Conservation (phyloP, 163 green algal species). For the Volvox carteri region DNA sequence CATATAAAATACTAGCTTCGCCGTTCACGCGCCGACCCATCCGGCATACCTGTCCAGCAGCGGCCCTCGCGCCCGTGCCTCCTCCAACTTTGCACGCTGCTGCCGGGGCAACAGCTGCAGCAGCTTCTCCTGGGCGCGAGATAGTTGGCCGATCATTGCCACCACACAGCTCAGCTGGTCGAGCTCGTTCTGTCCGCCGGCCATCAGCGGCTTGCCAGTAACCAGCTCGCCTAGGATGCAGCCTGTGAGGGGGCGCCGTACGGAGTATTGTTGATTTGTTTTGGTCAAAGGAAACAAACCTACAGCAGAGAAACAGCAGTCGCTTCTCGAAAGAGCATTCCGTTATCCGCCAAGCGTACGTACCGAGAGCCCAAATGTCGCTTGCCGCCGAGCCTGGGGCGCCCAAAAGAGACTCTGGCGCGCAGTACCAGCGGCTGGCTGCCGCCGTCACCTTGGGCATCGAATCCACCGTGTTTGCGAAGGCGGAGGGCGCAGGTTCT, state of each 20-base stretch:
- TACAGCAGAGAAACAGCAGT: too few relatives aligned
- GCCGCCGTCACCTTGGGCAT: slow-evolving; percentile 7
- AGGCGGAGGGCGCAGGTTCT: not conserved
- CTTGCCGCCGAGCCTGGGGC: not conserved
- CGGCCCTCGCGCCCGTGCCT: not conserved
- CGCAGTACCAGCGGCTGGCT: slow-evolving; percentile 49
- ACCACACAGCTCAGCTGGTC: slow-evolving; percentile 33
- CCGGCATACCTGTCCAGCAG: slow-evolving; percentile 39
- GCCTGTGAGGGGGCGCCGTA: slow-evolving; percentile 55
- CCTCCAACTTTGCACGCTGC: slow-evolving; percentile 25
- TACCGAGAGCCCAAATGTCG: slow-evolving; percentile 45
- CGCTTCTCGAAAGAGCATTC: too few relatives aligned
- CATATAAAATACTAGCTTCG: too few relatives aligned
- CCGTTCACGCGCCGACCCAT: too few relatives aligned
- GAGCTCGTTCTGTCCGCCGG: slow-evolving; percentile 57
- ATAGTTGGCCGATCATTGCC: slow-evolving; percentile 4
- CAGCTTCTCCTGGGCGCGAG: slow-evolving; percentile 1
- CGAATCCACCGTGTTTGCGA: not conserved
- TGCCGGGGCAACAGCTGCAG: slow-evolving; percentile 14
- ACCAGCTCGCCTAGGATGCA: slow-evolving; percentile 86
- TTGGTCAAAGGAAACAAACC: too few relatives aligned
- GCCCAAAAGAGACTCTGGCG: slow-evolving; percentile 43
- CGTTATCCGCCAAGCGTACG: too few relatives aligned
- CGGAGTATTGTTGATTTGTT: too few relatives aligned
- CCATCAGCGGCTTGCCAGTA: slow-evolving; percentile 81